A percentile compares a stretch with the other conserved stretches of the same genome.
Evolutionary conservation across 2,329 filamentous ascomycete species (phyloP).

Genomic region (Pestalotiopsis sp.): DNA sequence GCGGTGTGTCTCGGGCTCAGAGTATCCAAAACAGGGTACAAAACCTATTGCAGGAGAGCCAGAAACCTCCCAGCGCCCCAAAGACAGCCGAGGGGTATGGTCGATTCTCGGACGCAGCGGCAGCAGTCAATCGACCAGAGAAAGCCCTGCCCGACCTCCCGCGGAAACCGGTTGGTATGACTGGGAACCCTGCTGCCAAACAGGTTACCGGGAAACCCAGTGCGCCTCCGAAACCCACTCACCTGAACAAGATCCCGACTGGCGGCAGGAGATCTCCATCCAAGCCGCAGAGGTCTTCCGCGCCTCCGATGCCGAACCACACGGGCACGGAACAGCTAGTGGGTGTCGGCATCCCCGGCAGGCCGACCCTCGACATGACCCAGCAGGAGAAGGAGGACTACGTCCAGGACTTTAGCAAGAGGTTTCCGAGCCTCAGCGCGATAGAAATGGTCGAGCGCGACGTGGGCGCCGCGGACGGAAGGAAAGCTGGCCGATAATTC

Average conservation of each 20-base stretch:
- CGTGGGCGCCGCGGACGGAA: conserved; percentile 40
- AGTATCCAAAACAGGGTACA: conserved; percentile 92
- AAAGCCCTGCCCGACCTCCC: conserved; percentile 47
- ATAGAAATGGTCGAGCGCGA: conserved; percentile 88
- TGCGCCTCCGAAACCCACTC: conserved; percentile 64
- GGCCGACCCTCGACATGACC: conserved; percentile 57
- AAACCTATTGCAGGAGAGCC: conserved; percentile 79
- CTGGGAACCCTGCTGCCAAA: conserved; percentile 22
- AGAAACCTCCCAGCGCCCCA: conserved; percentile 60
- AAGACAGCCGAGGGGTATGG: conserved; percentile 88
- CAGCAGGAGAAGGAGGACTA: conserved; percentile 66
- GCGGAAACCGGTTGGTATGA: conserved; percentile 51
- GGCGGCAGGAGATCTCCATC: conserved; percentile 47
- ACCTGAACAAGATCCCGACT: conserved; percentile 59
- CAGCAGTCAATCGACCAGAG: conserved; percentile 37
- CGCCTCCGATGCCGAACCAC: conserved; percentile 26
- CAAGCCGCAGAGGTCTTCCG: conserved; percentile 35
- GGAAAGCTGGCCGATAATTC: conserved; percentile 17
- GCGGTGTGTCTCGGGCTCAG: conserved; percentile 67
- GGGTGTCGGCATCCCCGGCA: conserved; percentile 48
- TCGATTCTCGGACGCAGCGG: conserved; percentile 69
- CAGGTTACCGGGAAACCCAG: conserved; percentile 43
- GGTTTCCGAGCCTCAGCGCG: conserved; percentile 82
- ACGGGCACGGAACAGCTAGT: conserved; percentile 41
- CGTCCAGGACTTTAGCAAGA: conserved; percentile 73